Evolutionary conservation across 2,329 filamentous ascomycete species (phyloP).

Genomic region (Hymenotorrendiella dingleyae): DNA sequence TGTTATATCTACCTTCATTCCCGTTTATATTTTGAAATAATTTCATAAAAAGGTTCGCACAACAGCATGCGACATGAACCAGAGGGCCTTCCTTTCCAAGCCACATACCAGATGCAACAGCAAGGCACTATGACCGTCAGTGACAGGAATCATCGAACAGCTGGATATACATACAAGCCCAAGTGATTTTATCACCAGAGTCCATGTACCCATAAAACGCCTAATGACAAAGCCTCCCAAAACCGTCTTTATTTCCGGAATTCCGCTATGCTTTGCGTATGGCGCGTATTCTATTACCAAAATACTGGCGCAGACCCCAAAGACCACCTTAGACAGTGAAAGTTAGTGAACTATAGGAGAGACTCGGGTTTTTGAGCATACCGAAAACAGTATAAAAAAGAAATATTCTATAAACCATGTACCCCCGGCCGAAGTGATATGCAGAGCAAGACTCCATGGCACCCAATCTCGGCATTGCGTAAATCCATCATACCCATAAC

Average conservation of each 20-base stretch:
- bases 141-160: neutral
- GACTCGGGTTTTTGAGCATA: slow-evolving; percentile 40
- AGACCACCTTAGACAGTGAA: slow-evolving; percentile 51
- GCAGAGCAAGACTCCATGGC: slow-evolving; percentile 72
- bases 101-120: slow-evolving; percentile 93
- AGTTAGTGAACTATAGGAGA: neutral
- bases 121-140: slow-evolving; percentile 57
- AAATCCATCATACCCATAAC: slow-evolving; percentile 80
- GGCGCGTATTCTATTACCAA: slow-evolving; percentile 79
- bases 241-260: slow-evolving; percentile 96
- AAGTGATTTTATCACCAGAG: slow-evolving; percentile 80
- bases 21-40: slow-evolving; percentile 72
- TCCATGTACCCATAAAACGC: slow-evolving; percentile 82
- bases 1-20: slow-evolving; percentile 64
- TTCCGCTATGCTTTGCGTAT: slow-evolving; percentile 90
- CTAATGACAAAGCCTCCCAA: slow-evolving; percentile 90
- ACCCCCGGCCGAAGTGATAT: slow-evolving; percentile 58
- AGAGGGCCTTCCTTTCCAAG: slow-evolving; percentile 92
- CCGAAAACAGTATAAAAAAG: slow-evolving; percentile 79
- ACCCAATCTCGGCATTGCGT: slow-evolving; percentile 83
- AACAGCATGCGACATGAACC: slow-evolving; percentile 95
- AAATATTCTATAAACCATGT: slow-evolving; percentile 82
- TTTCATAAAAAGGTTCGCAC: slow-evolving; percentile 90
- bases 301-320: slow-evolving; percentile 70
- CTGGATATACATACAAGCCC: slow-evolving; percentile 58